These are phyloP conservation scores for Entomortierella beljakovae DNA, from an alignment of 192 early-diverging fungal genomes.

Conservation along the genomic window DNA sequence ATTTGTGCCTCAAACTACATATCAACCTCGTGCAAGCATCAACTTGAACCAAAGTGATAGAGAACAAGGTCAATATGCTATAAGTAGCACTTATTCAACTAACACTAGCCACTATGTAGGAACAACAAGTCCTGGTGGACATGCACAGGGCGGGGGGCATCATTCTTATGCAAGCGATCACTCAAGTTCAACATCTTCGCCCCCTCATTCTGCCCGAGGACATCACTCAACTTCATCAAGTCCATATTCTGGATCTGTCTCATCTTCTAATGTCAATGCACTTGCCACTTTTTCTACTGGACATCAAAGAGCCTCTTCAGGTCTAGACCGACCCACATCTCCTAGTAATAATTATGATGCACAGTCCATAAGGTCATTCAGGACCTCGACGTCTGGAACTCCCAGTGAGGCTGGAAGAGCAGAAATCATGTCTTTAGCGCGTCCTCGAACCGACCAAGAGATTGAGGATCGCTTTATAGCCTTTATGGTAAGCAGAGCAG, in stretches of 20 bases:
- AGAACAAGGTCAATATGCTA: slow-evolving; percentile 18
- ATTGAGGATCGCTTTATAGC: slow-evolving; percentile 66
- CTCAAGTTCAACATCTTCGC: slow-evolving; percentile 17
- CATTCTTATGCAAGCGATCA: slow-evolving; percentile 36
- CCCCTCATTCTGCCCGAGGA: slow-evolving; percentile 21
- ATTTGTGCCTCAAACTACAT: slow-evolving; percentile 44
- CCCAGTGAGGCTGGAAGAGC: slow-evolving; percentile 37
- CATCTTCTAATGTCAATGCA: slow-evolving; percentile 31
- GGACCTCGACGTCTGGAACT: slow-evolving; percentile 51
- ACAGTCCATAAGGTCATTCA: slow-evolving; percentile 35
- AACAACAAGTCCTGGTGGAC: not conserved
- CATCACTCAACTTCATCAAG: slow-evolving; percentile 21
- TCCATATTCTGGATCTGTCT: slow-evolving; percentile 46
- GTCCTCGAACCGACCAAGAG: slow-evolving; percentile 58
- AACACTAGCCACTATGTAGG: slow-evolving; percentile 5
- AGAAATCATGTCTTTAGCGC: slow-evolving; percentile 27
- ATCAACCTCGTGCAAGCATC: slow-evolving; percentile 38
- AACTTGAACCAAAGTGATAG: slow-evolving; percentile 29
- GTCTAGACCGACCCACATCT: slow-evolving; percentile 39
- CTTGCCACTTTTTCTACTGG: slow-evolving; percentile 29
- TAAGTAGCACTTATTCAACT: slow-evolving; percentile 16
- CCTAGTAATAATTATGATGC: slow-evolving; percentile 47
- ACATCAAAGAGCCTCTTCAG: slow-evolving; percentile 41
- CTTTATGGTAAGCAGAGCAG: slow-evolving; percentile 59
- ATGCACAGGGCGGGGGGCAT: no score